Conservation (phyloP, 2,329 filamentous ascomycete species). For the Aspergillus sergii region DNA sequence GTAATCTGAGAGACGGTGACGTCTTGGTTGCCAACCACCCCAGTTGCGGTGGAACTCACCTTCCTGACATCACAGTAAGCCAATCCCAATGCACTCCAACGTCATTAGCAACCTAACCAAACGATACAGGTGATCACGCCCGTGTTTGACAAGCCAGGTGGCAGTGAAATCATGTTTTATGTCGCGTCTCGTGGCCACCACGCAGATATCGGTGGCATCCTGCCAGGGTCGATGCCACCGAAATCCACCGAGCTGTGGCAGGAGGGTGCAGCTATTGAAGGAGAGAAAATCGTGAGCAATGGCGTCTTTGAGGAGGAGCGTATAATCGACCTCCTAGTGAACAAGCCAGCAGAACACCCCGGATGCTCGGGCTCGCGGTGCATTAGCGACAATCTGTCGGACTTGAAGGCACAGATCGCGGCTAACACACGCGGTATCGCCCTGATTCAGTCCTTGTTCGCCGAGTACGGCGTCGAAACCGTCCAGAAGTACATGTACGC, state of each 20-base stretch:
- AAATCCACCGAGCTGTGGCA: constrained; percentile 51
- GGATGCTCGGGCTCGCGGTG: constrained; percentile 79
- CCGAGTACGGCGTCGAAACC: constrained; percentile 74
- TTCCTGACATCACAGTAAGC: constrained; percentile 76
- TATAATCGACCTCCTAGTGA: constrained; percentile 70
- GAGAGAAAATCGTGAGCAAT: constrained; percentile 68
- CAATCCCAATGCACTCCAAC: constrained; percentile 16
- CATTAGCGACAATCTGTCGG: constrained; percentile 80
- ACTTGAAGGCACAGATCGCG: constrained; percentile 83
- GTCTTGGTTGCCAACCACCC: constrained; percentile 84
- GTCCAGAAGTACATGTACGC: constrained; percentile 83
- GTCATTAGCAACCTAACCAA: neutral
- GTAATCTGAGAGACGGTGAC: constrained; percentile 75
- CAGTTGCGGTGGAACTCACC: constrained; percentile 79
- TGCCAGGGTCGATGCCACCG: constrained; percentile 79
- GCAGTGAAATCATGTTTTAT: constrained; percentile 77
- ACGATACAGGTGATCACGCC: constrained; percentile 65
- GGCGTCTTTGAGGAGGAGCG: constrained; percentile 78
- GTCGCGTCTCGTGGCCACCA: constrained; percentile 80
- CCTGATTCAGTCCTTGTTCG: constrained; percentile 72
- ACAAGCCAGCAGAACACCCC: constrained; percentile 72
- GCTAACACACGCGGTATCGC: constrained; percentile 85
- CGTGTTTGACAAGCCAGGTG: constrained; percentile 64
- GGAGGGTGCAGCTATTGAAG: constrained; percentile 51
- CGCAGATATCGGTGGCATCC: constrained; percentile 81